These are phyloP conservation scores for Vitis labrusca DNA, from an alignment of 164 flowering plant species.

Conservation along the genomic window DNA sequence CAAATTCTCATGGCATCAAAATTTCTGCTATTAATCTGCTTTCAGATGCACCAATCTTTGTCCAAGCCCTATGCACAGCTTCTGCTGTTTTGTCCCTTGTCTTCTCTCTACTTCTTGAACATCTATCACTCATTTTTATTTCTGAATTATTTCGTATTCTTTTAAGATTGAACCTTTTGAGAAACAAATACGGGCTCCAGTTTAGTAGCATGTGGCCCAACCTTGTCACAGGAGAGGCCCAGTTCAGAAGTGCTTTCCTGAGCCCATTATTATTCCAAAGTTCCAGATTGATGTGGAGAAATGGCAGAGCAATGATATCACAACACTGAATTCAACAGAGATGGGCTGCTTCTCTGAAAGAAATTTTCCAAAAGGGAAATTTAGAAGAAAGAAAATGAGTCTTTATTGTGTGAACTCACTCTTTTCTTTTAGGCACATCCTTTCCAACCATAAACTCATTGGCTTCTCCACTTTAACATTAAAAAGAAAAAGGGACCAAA, in stretches of 20 bases:
- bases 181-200: no score
- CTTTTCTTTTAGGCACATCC: slow-evolving; percentile 12
- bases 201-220: not conserved
- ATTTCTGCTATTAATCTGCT: no score
- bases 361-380: slow-evolving; percentile 2
- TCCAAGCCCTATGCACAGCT: no score
- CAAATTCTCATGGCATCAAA: no score
- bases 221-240: not conserved
- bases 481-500: slow-evolving; percentile 22
- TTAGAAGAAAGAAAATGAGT: slow-evolving; percentile 1
- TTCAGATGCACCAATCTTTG: no score
- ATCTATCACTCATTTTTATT: no score
- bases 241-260: not conserved
- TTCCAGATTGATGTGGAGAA: not conserved
- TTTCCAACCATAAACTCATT: slow-evolving; percentile 17
- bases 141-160: no score
- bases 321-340: slow-evolving; percentile 20
- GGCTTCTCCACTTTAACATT: slow-evolving; percentile 24
- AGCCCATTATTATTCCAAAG: not conserved
- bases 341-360: slow-evolving; percentile 15
- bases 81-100: no score
- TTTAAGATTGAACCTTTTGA: not conserved
- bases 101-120: no score
- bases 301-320: not conserved
- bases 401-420: slow-evolving; percentile 15